Evolutionary conservation across 2,329 filamentous ascomycete species (phyloP), one percentile per base, ranked within the genome.

Genomic region (Botrytis byssoidea): DNA sequence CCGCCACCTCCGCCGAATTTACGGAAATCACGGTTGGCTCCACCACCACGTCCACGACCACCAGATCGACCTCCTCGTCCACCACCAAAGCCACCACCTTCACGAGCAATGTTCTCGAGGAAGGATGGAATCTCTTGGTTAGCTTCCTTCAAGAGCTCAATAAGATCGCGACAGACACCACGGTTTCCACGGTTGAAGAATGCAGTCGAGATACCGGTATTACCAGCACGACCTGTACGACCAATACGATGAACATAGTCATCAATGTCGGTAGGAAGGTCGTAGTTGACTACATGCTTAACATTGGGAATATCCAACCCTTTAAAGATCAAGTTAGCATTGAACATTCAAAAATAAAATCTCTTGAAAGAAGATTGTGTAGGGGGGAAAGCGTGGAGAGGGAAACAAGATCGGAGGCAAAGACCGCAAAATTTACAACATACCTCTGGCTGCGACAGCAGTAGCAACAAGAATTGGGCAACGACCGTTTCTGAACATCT

Each of bases 131-230:
- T 90, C 81, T 99, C 96, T 84, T 99, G 96, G 86, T 99, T 97
- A 78, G 96, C 96, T 84, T 99, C 96, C 88, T 98, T 98, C 78
- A 99, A 89, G 42, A 99, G 90, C n/a, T 99, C 96, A 79, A 99
- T 89, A 75, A 99, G 90, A 80, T 98, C 96, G 78, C 96, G 93
- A 77, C 98, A 96, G 79, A 99, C 94, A 85, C 96, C 96, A 81
- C 96, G 94, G 88, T 99, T 99, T 82, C 95, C 95, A 82, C 96
- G 95, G 90, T 99, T 99, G 92, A 99, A 98, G 89, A 99, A 99
- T 73, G 96, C 96, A 79, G 96, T 99, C 9, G 96, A 93, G 79
- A 97, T 91, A 92, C 96, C 96, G 80, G 95, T 98, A 88, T 99
- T 99, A 84, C 96, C 96, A 78, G 96, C 96, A 94, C 96, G 96